Conservation (phyloP, 768 basidiomycete species). For the Udeniomyces megalosporus region DNA sequence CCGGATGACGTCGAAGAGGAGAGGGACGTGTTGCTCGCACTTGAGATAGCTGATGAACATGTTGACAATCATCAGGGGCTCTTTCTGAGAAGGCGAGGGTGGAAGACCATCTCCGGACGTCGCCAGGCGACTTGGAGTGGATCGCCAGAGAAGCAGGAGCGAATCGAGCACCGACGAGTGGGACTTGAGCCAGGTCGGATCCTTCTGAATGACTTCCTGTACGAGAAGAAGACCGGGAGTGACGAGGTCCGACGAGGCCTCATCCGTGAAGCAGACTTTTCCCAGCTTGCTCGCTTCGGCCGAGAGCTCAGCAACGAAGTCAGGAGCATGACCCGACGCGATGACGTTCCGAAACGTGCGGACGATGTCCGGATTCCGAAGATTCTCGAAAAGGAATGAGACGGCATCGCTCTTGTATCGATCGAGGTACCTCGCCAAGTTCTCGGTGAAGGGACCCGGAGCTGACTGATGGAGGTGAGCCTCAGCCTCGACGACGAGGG, state of each 20-base stretch:
- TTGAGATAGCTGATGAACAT: constrained; percentile 51
- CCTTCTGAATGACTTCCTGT: constrained; percentile 52
- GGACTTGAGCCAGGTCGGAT: constrained; percentile 55
- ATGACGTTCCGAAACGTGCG: constrained; percentile 72
- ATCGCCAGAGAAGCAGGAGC: constrained; percentile 55
- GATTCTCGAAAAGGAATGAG: constrained; percentile 62
- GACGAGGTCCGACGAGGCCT: constrained; percentile 35
- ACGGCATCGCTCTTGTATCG: constrained; percentile 74
- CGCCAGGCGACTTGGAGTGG: constrained; percentile 5
- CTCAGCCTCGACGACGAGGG: constrained; percentile 79
- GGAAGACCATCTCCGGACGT: constrained; percentile 20
- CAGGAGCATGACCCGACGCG: constrained; percentile 59
- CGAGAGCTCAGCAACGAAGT: constrained; percentile 30
- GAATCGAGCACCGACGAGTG: constrained; percentile 52
- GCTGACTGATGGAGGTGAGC: constrained; percentile 77
- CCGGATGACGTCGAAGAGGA: constrained; percentile 73
- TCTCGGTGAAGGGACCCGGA: constrained; percentile 80
- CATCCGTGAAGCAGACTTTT: constrained; percentile 27
- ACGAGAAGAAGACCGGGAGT: constrained; percentile 60
- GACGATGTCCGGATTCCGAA: constrained; percentile 62
- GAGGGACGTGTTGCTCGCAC: constrained; percentile 49
- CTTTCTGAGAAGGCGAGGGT: constrained; percentile 23
- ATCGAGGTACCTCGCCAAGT: constrained; percentile 76
- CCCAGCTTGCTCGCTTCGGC: constrained; percentile 28
- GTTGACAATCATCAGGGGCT: constrained; percentile 45